Evolutionary conservation across 2,329 filamentous ascomycete species (phyloP), one percentile per base, ranked within the genome.

Genomic region (Aureobasidium zeae): DNA sequence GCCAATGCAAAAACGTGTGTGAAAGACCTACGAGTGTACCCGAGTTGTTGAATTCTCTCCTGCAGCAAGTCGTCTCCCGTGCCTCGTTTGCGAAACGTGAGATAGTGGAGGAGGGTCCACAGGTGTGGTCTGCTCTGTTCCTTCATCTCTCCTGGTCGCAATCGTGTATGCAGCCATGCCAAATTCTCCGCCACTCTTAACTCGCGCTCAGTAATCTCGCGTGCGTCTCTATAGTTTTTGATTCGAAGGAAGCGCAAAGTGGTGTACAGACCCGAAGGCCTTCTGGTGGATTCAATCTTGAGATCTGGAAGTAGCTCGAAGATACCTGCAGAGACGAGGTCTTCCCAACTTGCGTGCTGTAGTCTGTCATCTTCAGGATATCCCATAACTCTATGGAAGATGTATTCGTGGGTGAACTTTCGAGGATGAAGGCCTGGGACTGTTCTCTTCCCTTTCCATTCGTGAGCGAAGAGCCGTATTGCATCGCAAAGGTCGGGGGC

Each of bases 281-380:
- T 39, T 3, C 21, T 22, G 3, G 8, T 2, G 11, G 2, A 26
- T 4, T 4, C 15, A 8, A 45, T 12, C 28, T 33, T 39, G 4
- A 39, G 10, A 6, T 38, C 43, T 9, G 43, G 43, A 8, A 45
- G 5, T 1, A 45, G 29, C 10, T 38, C n/a, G 28, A 45, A 39
- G 1, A 45, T 2, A 5, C 34, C 43, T 2, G 19, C 12, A 5
- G 5, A 5, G 3, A 45, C 29, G 12, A 31, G 13, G 8, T 32
- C 28, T 1, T 3, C 12, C 32, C n/a, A 33, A 4, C n/a, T 1
- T 5, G 13, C 28, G 13, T 24, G 43, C 16, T 13, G n/a, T 1
- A 39, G 12, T 2, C 2, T 5, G n/a, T 45, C 25, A 12, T 33
- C 26, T 4, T 22, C 10, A 8, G 43, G 26, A 9, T 30, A 22